Conservation (phyloP, 306 rosid species). For the Glycine soja region DNA sequence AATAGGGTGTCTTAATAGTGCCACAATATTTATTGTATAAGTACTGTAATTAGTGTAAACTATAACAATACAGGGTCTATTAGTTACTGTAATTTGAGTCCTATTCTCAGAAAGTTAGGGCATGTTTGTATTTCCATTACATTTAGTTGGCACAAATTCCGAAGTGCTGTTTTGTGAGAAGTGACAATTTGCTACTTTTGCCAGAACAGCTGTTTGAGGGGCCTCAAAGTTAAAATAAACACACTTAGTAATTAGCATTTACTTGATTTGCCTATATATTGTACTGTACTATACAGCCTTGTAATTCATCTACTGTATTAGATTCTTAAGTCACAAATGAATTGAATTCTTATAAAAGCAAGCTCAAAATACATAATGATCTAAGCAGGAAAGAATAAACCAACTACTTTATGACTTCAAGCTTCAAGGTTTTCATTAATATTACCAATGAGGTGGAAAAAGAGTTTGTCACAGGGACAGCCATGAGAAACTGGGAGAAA, state of each 20-base stretch:
- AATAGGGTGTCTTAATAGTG: not conserved
- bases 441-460: not conserved
- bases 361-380: not conserved
- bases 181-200: no score
- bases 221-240: no score
- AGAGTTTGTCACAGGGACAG: slow-evolving; percentile 9
- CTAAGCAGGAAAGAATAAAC: not conserved
- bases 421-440: not conserved
- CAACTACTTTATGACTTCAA: not conserved
- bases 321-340: not conserved
- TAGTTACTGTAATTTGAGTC: not conserved
- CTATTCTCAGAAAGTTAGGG: not conserved
- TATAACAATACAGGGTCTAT: not conserved
- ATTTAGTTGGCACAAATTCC: not conserved
- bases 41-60: not conserved
- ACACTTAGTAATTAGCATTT: not conserved
- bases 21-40: not conserved
- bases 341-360: slow-evolving; percentile 20
- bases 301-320: not conserved
- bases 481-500: slow-evolving; percentile 7
- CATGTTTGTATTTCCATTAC: not conserved
- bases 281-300: not conserved
- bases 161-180: no score
- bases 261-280: not conserved
- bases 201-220: no score